Evolutionary conservation across 2,329 filamentous ascomycete genomes (phyloP).

Genomic region (Colletotrichum simmondsii): DNA sequence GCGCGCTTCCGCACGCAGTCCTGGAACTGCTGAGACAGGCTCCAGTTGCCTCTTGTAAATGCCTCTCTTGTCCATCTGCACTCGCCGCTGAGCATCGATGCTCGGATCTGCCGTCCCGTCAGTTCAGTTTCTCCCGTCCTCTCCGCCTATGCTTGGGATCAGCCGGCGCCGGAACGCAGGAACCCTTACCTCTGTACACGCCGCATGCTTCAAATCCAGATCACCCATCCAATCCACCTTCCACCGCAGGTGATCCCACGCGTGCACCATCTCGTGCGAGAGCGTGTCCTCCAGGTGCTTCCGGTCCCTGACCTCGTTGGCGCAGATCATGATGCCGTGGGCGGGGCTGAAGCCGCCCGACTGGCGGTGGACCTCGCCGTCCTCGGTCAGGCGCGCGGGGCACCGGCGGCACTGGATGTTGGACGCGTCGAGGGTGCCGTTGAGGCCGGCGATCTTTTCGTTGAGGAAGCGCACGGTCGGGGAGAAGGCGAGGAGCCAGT

Average conservation of each 20-base stretch:
- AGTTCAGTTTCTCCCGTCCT: slow-evolving; percentile 23
- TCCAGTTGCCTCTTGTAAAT: slow-evolving; percentile 86
- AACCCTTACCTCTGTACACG: slow-evolving; percentile 83
- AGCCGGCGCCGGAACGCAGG: not conserved
- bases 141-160: not conserved
- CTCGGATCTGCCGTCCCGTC: slow-evolving; percentile 75
- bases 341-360: slow-evolving; percentile 87
- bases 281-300: slow-evolving; percentile 93
- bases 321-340: slow-evolving; percentile 91
- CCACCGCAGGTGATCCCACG: slow-evolving; percentile 92
- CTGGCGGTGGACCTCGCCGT: slow-evolving; percentile 71
- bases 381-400: slow-evolving; percentile 64
- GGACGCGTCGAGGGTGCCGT: slow-evolving; percentile 75
- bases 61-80: slow-evolving; percentile 91
- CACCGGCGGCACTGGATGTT: slow-evolving; percentile 90
- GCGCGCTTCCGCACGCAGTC: slow-evolving; percentile 88
- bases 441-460: slow-evolving; percentile 82
- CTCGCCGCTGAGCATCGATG: slow-evolving; percentile 91
- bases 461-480: slow-evolving; percentile 89
- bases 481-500: slow-evolving; percentile 86
- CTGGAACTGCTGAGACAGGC: slow-evolving; percentile 91
- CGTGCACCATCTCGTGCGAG: slow-evolving; percentile 97
- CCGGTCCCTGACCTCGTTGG: slow-evolving; percentile 85
- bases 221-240: slow-evolving; percentile 83
- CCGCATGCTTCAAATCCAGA: slow-evolving; percentile 85